phyloP scores from a whole-genome alignment of 192 early-diverging fungal genomes.

The Entomortierella lignicola region DNA sequence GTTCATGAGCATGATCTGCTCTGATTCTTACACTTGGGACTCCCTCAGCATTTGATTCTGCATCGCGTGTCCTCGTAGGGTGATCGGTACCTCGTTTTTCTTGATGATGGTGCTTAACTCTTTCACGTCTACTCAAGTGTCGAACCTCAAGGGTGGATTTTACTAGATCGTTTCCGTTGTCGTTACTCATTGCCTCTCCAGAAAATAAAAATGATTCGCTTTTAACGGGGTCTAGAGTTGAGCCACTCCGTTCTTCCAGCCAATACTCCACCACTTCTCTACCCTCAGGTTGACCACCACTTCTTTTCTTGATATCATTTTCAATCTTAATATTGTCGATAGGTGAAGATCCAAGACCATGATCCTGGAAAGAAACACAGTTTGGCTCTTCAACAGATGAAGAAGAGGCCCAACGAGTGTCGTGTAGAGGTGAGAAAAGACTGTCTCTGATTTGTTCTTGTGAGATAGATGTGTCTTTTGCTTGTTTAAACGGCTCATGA shows the following conservation, averaged over 20 bases:
- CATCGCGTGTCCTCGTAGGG: too few relatives aligned
- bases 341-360: slow-evolving; percentile 5
- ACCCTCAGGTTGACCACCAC: slow-evolving; percentile 2
- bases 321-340: slow-evolving; percentile 17
- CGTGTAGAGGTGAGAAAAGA: slow-evolving; percentile 8
- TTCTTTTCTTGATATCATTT: slow-evolving; percentile 11
- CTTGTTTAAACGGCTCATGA: slow-evolving; percentile 7
- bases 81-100: not conserved
- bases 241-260: slow-evolving; percentile 15
- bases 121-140: slow-evolving; percentile 22
- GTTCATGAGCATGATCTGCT: slow-evolving; percentile 4
- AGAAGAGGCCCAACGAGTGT: slow-evolving; percentile 24
- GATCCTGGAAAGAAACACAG: slow-evolving; percentile 33
- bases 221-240: too few relatives aligned
- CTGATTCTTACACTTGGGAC: not conserved
- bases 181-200: too few relatives aligned
- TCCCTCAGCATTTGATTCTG: not conserved
- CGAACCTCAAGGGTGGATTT: slow-evolving; percentile 7
- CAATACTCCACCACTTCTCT: slow-evolving; percentile 4
- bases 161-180: not conserved
- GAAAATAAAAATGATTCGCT: too few relatives aligned
- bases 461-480: not conserved
- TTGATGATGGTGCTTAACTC: slow-evolving; percentile 25
- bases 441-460: slow-evolving; percentile 6
- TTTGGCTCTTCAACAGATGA: slow-evolving; percentile 19